A percentile compares a stretch with the other conserved stretches of the same genome.
These are phyloP conservation scores for Rutstroemia sp. DNA, from an alignment of 2,329 filamentous ascomycete species.

Conservation along the genomic window DNA sequence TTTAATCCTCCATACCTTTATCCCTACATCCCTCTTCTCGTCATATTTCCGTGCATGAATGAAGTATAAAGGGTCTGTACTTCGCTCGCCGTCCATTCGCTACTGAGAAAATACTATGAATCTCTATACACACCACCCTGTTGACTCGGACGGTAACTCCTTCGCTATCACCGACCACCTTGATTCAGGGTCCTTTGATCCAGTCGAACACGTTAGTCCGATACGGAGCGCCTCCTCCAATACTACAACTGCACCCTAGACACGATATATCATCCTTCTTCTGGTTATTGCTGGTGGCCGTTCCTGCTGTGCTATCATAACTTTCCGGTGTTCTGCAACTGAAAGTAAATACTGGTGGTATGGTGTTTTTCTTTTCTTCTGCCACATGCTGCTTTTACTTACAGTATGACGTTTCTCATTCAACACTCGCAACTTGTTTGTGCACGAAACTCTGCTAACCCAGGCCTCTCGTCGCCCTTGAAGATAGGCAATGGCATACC, in stretches of 20 bases:
- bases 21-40: neutral
- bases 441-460: neutral
- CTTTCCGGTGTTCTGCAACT: neutral
- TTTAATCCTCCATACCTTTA: neutral
- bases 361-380: no score
- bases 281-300: neutral
- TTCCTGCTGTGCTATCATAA: neutral
- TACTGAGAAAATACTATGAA: slow-evolving; percentile 1
- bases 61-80: slow-evolving; percentile 2
- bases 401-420: neutral
- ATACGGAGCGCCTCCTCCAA: neutral
- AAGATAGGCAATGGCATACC: slow-evolving; percentile 9
- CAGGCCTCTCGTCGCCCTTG: neutral
- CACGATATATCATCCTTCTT: neutral
- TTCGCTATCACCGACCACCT: neutral
- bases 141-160: neutral
- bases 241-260: no score
- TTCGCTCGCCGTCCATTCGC: neutral
- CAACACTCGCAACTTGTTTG: neutral
- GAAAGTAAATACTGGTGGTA: neutral
- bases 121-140: neutral
- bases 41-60: neutral
- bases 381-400: no score
- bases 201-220: neutral
- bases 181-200: neutral